Conservation (phyloP, 768 basidiomycete species). For the Tricholoma matsutake region DNA sequence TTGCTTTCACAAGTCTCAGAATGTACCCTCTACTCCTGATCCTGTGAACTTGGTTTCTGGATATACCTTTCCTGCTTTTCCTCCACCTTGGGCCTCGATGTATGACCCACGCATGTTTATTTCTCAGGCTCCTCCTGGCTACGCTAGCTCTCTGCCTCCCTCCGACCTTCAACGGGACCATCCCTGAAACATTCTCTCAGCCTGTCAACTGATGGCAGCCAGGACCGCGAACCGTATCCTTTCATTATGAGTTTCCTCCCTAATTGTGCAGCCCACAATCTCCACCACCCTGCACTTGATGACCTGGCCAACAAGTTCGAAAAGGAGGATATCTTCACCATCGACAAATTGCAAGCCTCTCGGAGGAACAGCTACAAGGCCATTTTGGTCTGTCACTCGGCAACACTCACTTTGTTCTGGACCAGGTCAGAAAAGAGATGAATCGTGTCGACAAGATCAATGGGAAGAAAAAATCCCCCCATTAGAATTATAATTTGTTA, state of each 20-base stretch:
- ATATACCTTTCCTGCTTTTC: neutral
- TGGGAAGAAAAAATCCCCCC: neutral
- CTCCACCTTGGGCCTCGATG: neutral
- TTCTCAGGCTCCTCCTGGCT: neutral
- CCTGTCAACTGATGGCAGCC: neutral
- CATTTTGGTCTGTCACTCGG: neutral
- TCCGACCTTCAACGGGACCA: no score
- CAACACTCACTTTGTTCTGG: neutral
- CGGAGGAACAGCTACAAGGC: neutral
- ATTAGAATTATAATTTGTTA: neutral
- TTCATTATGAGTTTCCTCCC: neutral
- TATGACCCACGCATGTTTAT: neutral
- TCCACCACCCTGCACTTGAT: neutral
- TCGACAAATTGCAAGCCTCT: neutral
- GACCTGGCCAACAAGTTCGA: neutral
- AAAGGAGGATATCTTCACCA: neutral
- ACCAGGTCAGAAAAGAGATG: neutral
- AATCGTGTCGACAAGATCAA: neutral
- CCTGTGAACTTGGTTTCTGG: neutral
- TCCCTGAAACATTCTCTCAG: neutral
- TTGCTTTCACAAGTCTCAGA: neutral
- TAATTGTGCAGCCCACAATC: neutral
- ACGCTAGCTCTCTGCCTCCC: neutral
- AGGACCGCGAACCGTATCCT: neutral
- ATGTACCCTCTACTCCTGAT: neutral